Base-by-base conservation (phyloP, 2,329 filamentous ascomycete genomes). In the Aspergillus tamarii region DNA sequence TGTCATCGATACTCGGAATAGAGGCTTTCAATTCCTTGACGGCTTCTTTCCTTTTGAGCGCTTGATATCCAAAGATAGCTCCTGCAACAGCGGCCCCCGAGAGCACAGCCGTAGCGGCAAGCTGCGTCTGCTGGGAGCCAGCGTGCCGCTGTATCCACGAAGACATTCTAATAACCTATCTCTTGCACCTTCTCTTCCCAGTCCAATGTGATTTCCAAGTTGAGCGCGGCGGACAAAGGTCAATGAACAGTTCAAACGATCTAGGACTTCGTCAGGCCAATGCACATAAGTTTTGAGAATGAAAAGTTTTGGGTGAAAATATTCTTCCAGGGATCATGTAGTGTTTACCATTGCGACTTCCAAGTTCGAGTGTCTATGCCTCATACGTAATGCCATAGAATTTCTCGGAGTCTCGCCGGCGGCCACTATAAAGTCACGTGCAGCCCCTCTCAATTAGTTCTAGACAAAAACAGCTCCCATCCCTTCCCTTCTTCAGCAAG, bases 11-110 rank as follows among this genome's bases (percentile, higher is more conserved):
- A n/a, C 81, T 80, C 26, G 87, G 87, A 65, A 90, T 89, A 1
- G 87, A 88, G 50, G 83, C 83, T 70, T 89, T 89, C 62, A 90
- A 72, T 56, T 87, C 80, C 61, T 84, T 78, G 26, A 89, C 82
- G 56, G 82, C 83, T 68, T 85, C 84, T 71, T 82, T 82, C 63
- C 85, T 81, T 67, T 80, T 82, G 41, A 85, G 80, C 60, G 85
- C 81, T 72, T 89, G 87, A 59, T 85, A 82, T 3, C 85, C 84
- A 54, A 88, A 77, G 54, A 89, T 86, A 1, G 84, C 81, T 67
- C 82, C 81, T 26, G 80, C 80, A 48, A 81, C 80, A 62, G 79
- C 78, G 55, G 76, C 78, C 45, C 78, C 79, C 9, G 79, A 81
- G 26, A 82, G 64, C n/a, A 80, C 75, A 30, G 80, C 79, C 4